Evolutionary conservation across 345 rosid species (phyloP).

Genomic region (Pistacia atlantica): DNA sequence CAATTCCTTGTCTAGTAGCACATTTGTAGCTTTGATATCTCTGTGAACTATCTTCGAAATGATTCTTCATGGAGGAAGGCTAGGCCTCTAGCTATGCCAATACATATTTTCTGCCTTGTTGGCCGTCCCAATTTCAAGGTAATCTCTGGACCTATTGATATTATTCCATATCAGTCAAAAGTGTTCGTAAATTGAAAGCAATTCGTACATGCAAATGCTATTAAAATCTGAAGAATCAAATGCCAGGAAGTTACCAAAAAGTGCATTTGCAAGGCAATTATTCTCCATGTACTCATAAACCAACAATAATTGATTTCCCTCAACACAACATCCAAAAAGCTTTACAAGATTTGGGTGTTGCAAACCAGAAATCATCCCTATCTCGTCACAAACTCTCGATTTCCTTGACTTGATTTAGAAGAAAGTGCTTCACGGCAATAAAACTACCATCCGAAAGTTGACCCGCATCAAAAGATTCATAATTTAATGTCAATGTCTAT

Average conservation of each 20-base stretch:
- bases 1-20: no score
- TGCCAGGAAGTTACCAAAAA: conserved; percentile 18
- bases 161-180: conserved; percentile 3
- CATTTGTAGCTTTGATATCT: no score
- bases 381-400: conserved; percentile 26
- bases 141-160: conserved; percentile 29
- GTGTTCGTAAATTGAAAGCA: not conserved
- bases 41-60: conserved; percentile 48
- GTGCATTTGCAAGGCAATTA: conserved; percentile 17
- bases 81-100: conserved; percentile 38
- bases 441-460: conserved; percentile 40
- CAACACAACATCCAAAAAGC: conserved; percentile 25
- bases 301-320: conserved; percentile 19
- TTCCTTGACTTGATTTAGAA: conserved; percentile 27
- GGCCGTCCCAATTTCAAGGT: conserved; percentile 45
- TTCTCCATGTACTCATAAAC: conserved; percentile 32
- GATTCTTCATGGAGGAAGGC: conserved; percentile 66
- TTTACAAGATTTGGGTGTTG: conserved; percentile 31
- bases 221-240: not conserved
- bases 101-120: conserved; percentile 23
- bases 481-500: no score
- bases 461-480: conserved; percentile 20
- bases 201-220: not conserved
- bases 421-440: conserved; percentile 30
- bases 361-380: conserved; percentile 22